A percentile compares a stretch with the other conserved stretches of the same genome.
These are phyloP conservation scores for Ampelocalamus luodianensis DNA, from an alignment of 176 grass and related monocot genomes.

Conservation along the genomic window DNA sequence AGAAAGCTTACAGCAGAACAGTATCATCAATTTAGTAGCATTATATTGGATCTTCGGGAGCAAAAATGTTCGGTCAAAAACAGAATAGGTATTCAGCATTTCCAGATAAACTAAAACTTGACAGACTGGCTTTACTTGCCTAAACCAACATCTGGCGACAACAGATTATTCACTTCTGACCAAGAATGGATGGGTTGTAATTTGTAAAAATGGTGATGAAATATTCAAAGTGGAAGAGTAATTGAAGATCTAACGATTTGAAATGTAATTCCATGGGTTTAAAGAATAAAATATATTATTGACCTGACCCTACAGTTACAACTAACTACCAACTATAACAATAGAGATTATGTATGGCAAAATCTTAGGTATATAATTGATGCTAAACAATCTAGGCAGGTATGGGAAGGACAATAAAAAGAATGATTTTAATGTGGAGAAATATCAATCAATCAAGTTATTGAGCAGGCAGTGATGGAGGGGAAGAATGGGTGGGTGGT, in stretches of 20 bases:
- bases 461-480: conserved; percentile 12
- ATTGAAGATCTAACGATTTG: background rate
- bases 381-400: background rate
- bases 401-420: background rate
- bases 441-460: background rate
- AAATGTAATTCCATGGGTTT: background rate
- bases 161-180: conserved; percentile 22
- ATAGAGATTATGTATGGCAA: background rate
- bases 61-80: background rate
- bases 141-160: background rate
- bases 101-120: conserved; percentile 22
- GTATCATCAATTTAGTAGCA: background rate
- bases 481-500: background rate
- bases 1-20: background rate
- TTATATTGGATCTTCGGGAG: background rate
- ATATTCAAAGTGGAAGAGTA: conserved; percentile 3
- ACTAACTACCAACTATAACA: background rate
- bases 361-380: background rate
- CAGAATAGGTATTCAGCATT: background rate
- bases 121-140: background rate
- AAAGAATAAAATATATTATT: conserved; percentile 17
- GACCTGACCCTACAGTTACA: background rate
- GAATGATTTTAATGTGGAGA: conserved; percentile 14
- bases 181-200: background rate
- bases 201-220: background rate